Evolutionary conservation across 805 yeast species (phyloP), one percentile per base, ranked within the genome.

Genomic region (Metschnikowia amazonensis): DNA sequence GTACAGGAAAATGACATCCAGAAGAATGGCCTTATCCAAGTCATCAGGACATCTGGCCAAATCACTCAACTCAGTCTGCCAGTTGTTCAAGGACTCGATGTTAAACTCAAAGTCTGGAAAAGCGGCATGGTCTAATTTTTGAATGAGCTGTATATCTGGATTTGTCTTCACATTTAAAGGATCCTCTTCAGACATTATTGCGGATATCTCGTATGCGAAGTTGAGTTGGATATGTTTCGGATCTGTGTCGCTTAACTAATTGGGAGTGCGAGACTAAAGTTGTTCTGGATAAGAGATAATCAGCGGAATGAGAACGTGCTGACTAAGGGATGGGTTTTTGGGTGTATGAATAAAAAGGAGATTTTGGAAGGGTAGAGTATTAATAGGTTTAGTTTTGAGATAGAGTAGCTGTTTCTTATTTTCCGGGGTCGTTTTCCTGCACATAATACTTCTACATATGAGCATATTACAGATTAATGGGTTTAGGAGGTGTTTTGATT

Each of bases 51-150:
- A 64, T 6, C 52, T 42, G 5, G 59, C 42, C 20, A 47, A 46
- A 36, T 67, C 70, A 5, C 53, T 39, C 30, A 69, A 50, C 29
- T 70, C 74, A 4, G 63, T 47, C 49, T 67, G 69, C 75, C 75
- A 70, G 46, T 65, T 62, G 32, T 41, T 33, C 7, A 70, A 55
- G n/a, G 61, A 48, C 7, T 59, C 62, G 25, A 44, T 50, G 45
- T 70, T 63, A 47, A 70, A 46, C 9, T 51, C 47, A 47, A 53
- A 58, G 29, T 54, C 52, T 14, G 63, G 54, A 21, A 65, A 49
- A 5, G 59, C 58, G 4, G 45, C 40, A 9, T 1, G 39, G 23
- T 43, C 44, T 16, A 45, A 45, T 45, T 42, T 25, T 17, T 16
- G 30, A 14, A 38, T 37, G 23, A 36, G 16, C 34, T 23, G 44